These are phyloP conservation scores for Entomortierella chlamydospora DNA, from an alignment of 192 early-diverging fungal species.

Conservation along the genomic window DNA sequence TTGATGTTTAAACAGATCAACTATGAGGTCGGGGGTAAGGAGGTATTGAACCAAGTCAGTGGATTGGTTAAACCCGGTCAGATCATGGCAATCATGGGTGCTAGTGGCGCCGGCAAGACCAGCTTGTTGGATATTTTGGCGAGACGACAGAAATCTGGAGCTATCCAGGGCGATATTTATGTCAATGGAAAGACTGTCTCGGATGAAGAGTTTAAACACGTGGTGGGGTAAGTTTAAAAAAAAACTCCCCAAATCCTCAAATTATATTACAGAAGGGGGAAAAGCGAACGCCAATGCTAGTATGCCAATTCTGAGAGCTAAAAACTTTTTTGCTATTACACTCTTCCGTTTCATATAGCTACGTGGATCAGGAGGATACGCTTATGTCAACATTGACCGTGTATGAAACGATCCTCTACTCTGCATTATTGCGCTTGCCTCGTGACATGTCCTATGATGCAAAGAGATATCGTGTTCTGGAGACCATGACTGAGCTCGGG, in stretches of 20 bases:
- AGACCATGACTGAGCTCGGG: slow-evolving; percentile 87
- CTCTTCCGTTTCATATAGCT: slow-evolving; percentile 56
- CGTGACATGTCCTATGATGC: slow-evolving; percentile 73
- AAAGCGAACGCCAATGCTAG: background rate
- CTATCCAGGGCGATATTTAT: slow-evolving; percentile 77
- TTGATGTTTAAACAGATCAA: slow-evolving; percentile 71
- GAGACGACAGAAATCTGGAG: slow-evolving; percentile 73
- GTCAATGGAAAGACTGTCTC: slow-evolving; percentile 81
- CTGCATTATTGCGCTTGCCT: slow-evolving; percentile 86
- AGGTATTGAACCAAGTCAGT: slow-evolving; percentile 62
- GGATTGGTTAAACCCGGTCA: slow-evolving; percentile 87
- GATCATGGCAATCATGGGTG: slow-evolving; percentile 94
- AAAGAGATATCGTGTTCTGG: slow-evolving; percentile 78
- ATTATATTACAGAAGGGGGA: too few species aligned
- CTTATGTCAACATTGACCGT: slow-evolving; percentile 90
- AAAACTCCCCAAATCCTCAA: background rate
- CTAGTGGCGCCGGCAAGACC: slow-evolving; percentile 94
- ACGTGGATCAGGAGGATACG: slow-evolving; percentile 94
- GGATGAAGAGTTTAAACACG: slow-evolving; percentile 72
- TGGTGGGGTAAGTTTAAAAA: slow-evolving; percentile 75
- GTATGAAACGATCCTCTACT: slow-evolving; percentile 90
- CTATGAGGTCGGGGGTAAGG: slow-evolving; percentile 66
- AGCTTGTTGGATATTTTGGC: slow-evolving; percentile 93
- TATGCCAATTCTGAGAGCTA: background rate
- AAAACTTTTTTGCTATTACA: background rate